Conservation (phyloP, 257 asterid species). For the Schizonepeta tenuifolia region DNA sequence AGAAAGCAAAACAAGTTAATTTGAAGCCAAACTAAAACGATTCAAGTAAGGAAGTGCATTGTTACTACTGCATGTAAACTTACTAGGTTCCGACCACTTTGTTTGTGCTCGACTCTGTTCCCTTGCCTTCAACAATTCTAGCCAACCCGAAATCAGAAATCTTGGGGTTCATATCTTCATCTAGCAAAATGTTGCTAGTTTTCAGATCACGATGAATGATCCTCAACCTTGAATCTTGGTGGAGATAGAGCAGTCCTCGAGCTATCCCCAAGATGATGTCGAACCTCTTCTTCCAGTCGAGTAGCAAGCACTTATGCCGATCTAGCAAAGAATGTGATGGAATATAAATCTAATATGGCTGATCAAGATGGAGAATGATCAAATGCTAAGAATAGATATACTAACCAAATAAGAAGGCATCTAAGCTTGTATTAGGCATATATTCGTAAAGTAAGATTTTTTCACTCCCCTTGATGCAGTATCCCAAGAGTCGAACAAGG, state of each 20-base stretch:
- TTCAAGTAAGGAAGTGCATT: not conserved
- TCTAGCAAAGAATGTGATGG: slow-evolving; percentile 27
- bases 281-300: slow-evolving; percentile 43
- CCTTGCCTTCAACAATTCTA: slow-evolving; percentile 39
- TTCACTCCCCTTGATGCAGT: slow-evolving; percentile 44
- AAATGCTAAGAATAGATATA: not conserved
- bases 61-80: slow-evolving; percentile 10
- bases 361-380: not conserved
- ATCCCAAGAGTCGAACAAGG: slow-evolving; percentile 53
- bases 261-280: slow-evolving; percentile 47
- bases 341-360: not conserved
- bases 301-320: slow-evolving; percentile 28
- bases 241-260: slow-evolving; percentile 49
- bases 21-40: not conserved
- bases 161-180: slow-evolving; percentile 49
- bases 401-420: slow-evolving; percentile 51
- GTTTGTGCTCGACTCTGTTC: slow-evolving; percentile 38
- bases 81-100: slow-evolving; percentile 48
- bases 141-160: slow-evolving; percentile 53
- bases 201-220: slow-evolving; percentile 48
- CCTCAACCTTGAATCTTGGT: slow-evolving; percentile 49
- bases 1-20: slow-evolving; percentile 9
- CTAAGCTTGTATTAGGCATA: slow-evolving; percentile 56
- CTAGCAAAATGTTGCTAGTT: slow-evolving; percentile 46
- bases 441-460: slow-evolving; percentile 49